Evolutionary conservation across 208 protist genomes (phyloP), one percentile per base, ranked within the genome.

Genomic region (Trichomonas vaginalis): DNA sequence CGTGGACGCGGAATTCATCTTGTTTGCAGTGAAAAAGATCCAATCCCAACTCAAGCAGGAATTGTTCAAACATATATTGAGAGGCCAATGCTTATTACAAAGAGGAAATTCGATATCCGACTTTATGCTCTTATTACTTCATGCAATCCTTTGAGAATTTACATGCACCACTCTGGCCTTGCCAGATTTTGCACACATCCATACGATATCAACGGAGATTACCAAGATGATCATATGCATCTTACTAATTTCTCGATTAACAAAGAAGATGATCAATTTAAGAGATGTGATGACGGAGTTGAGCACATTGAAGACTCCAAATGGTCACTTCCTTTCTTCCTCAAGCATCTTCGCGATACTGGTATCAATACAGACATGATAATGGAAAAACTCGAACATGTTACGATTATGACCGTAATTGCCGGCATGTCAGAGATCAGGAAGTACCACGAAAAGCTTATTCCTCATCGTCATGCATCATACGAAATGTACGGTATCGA

Each of bases 401-500:
- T 92, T 47, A 39, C 45, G 0, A 51, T 51, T 32, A 39, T 35
- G 14, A 39, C 86, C 23, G 14, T 92, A 2, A 92, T 92, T 39
- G 40, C 86, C 37, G 86, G 45, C 4, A 27, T 39, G 17, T 37
- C 9, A 3, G 27, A 51, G 39, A 92, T 92, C 46, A 42, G 40
- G 6, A n/a, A 35, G 27, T 32, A 92, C 46, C 86, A 92, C n/a
- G 15, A 39, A 92, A 92, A 92, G 3, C 15, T 51, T 14, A 92
- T 92, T 51, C 12, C 42, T 40, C 45, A 48, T n/a, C 4, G 86
- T 39, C 86, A 92, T n/a, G 51, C 96, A 39, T 99, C 98, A 97
- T 99, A 99, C 96, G 98, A 99, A 97, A 96, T 99, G 27, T 97
- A 99, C 48, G 98, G 98, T 32, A 98, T 99, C 96, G 98, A 99